phyloP scores from a whole-genome alignment of 2,329 filamentous ascomycete species.

The Tympanopsis confertula region DNA sequence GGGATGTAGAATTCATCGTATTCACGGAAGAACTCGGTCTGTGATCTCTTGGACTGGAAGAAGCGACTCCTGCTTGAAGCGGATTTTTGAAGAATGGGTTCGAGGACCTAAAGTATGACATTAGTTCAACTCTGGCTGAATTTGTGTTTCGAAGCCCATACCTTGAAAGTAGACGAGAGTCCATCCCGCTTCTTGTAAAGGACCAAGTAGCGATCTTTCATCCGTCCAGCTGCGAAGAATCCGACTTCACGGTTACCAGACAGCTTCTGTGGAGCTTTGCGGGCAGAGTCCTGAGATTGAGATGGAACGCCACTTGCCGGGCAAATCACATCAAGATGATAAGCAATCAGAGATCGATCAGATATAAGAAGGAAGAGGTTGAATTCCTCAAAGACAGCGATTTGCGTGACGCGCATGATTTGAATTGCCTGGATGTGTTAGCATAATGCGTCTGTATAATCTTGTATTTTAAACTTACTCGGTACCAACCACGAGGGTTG shows the following conservation, averaged over 20 bases:
- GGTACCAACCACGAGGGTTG: constrained; percentile 82
- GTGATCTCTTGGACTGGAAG: constrained; percentile 41
- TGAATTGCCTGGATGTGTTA: constrained; percentile 53
- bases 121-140: too few species aligned
- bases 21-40: constrained; percentile 91
- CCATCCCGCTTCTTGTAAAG: constrained; percentile 96
- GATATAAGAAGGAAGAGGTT: constrained; percentile 83
- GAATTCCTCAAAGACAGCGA: constrained; percentile 91
- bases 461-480: constrained; percentile 41
- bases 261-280: constrained; percentile 82
- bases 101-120: constrained; percentile 38
- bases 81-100: constrained; percentile 88
- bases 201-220: constrained; percentile 91
- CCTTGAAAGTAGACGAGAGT: constrained; percentile 87
- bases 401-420: constrained; percentile 71
- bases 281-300: constrained; percentile 52
- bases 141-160: too few species aligned
- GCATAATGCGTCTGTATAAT: constrained; percentile 10
- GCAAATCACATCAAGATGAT: constrained; percentile 77
- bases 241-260: constrained; percentile 68
- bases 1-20: constrained; percentile 99
- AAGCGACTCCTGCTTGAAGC: constrained; percentile 69
- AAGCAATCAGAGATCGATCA: constrained; percentile 83
- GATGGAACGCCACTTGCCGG: constrained; percentile 50
- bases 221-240: constrained; percentile 88